Evolutionary conservation across 1,284 basidiomycete species (phyloP).

Genomic region (Mrakiaceae sp.): DNA sequence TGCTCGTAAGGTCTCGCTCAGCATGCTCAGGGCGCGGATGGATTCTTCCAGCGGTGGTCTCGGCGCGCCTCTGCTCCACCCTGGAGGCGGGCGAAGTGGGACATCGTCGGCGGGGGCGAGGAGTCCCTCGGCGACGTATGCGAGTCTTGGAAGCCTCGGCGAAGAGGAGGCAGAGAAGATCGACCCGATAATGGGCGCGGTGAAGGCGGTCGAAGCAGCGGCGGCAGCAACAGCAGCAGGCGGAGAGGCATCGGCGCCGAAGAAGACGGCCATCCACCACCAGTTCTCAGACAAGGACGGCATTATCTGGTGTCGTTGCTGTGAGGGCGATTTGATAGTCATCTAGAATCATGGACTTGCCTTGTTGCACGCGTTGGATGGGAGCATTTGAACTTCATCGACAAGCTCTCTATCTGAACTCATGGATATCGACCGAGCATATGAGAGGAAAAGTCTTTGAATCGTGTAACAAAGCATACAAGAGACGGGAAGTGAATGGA

Average conservation of each 20-base stretch:
- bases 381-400: too few relatives aligned
- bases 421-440: too few relatives aligned
- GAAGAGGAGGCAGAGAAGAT: not conserved
- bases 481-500: too few relatives aligned
- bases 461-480: too few relatives aligned
- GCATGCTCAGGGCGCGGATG: slow-evolving; percentile 80
- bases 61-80: not conserved
- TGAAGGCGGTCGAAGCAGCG: not conserved
- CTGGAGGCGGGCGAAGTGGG: not conserved
- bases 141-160: not conserved
- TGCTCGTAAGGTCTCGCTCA: slow-evolving; percentile 70
- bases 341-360: not conserved
- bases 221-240: not conserved
- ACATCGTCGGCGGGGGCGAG: not conserved
- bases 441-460: too few relatives aligned
- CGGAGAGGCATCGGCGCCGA: not conserved
- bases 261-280: not conserved
- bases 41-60: slow-evolving; percentile 32
- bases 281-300: slow-evolving; percentile 13
- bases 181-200: not conserved
- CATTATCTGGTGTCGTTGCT: slow-evolving; percentile 12
- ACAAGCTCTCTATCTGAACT: too few relatives aligned
- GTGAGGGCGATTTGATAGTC: slow-evolving; percentile 12
- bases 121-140: not conserved
- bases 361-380: too few relatives aligned